Base-by-base conservation (phyloP, 1,139 yeast genomes). In the Arxiozyma heterogenica region DNA sequence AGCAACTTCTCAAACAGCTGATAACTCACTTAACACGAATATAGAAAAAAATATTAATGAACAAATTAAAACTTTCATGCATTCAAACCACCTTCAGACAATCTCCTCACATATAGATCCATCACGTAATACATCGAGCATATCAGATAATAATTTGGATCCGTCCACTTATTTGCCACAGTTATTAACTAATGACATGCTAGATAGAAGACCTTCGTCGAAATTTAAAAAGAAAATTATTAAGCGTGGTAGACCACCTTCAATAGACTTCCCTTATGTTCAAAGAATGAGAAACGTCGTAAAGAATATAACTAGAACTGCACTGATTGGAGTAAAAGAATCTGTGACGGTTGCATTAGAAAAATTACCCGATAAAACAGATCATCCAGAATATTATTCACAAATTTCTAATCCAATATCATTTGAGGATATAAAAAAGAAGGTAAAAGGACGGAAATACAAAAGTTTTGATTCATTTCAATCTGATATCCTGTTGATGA, bases 221-320 rank as follows among this genome's bases (percentile, higher is more conserved):
- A 49, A 30, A 42, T 7, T 15, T 18, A 59, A 72, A 23, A 86
- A 82, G 58, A 62, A 62, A 15, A 68, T 65, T 47, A 59, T 64
- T 54, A 65, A 66, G 76, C 81, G 98, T 65, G 97, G 97, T 46
- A 81, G 97, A 65, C 98, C 98, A 9, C 98, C 98, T 1, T 87
- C 91, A 53, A 94, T 91, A 55, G 98, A 91, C 69, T 83, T 86
- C 63, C 97, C 97, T 4, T 91, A 86, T 70, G 97, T 93, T 71
- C 90, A 89, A 62, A 78, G 97, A 59, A 90, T 91, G 67, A 91
- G 91, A 69, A 83, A 88, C 58, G 84, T 93, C 47, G 74, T 91
- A 75, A 83, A 95, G 66, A 84, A 82, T 51, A 76, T 93, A 64
- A 86, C 89, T 63, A 86, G 86, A 65, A 83, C 86, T 56, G 79